phyloP scores from a whole-genome alignment of 2,329 filamentous ascomycete genomes.

The Colletotrichum filicis region DNA sequence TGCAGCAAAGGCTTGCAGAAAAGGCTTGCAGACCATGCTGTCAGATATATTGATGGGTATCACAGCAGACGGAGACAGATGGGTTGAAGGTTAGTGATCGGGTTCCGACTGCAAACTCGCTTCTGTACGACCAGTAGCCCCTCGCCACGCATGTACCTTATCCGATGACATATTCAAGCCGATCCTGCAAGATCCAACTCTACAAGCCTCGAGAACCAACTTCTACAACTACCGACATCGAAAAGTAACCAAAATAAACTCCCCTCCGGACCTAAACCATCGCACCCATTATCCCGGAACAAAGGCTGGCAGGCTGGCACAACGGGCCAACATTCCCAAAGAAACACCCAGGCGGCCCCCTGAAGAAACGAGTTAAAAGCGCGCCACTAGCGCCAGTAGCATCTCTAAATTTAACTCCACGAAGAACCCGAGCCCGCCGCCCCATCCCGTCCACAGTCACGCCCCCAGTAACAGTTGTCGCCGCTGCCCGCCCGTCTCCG shows the following conservation, averaged over 20 bases:
- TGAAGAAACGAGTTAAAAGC: neutral
- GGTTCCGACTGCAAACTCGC: neutral
- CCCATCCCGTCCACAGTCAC: neutral
- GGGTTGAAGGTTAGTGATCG: neutral
- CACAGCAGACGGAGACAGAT: neutral
- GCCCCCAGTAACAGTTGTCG: neutral
- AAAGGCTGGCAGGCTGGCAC: neutral
- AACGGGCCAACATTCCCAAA: neutral
- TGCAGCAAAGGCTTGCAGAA: neutral
- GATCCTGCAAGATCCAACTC: neutral
- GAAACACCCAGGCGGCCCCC: slow-evolving; percentile 5
- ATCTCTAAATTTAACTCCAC: slow-evolving; percentile 29
- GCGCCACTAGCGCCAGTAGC: slow-evolving; percentile 19
- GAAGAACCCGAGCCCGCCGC: neutral
- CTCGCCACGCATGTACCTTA: neutral
- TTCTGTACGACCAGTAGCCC: neutral
- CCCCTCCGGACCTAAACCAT: neutral
- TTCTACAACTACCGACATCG: neutral
- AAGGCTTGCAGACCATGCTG: neutral
- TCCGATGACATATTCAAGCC: neutral
- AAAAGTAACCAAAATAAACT: neutral
- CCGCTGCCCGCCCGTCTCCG: neutral
- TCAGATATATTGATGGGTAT: neutral
- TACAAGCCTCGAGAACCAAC: neutral
- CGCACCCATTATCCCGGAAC: neutral